Evolutionary conservation across 2,329 filamentous ascomycete genomes (phyloP), one percentile per base, ranked within the genome.

Genomic region (Lithohypha guttulata): DNA sequence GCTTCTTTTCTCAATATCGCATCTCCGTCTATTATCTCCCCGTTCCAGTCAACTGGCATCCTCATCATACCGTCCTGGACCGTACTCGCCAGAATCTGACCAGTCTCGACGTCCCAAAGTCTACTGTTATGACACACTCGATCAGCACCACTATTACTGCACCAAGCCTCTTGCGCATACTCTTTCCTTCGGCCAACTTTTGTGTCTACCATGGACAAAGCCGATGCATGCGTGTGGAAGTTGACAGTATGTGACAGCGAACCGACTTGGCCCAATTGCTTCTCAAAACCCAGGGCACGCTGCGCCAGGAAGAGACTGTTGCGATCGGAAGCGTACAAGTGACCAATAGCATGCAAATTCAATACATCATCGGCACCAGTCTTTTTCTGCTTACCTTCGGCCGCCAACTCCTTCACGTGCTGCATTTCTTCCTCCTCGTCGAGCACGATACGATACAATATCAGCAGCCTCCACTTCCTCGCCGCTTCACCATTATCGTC

Each of bases 311-410:
- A 66, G 9, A 75, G 55, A 13, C 67, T 68, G 41, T 75, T 75
- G 17, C 67, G 64, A 47, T 75, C 73, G 22, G 66, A 70, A 1
- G 71, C 66, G 49, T 73, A 76, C 29, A 75, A 57, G 52, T 77
- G 73, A 2, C 70, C 71, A 47, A 68, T 72, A 1, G 70, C 66
- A 46, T 75, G 71, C 13, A 76, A 53, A 46, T 76, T 76, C 21
- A 69, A 63, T 34, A 53, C 59, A 44, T 53, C 58, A 42, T 51
- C 62, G 10, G 36, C 55, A 36, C 50, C 40, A 11, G 59, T 58
- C 22, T 43, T 53, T 13, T 37, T 37, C 6, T 41, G 26, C 19
- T 47, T 37, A n/a, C n/a, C n/a, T n/a, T 39, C 40, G 3, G 34
- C 18, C 14, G 37, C 37, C 42, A 43, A 23, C 46, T 36, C 13